Conservation (phyloP, 225 moss, liverwort and hornwort species). For the Ulota crispa region DNA sequence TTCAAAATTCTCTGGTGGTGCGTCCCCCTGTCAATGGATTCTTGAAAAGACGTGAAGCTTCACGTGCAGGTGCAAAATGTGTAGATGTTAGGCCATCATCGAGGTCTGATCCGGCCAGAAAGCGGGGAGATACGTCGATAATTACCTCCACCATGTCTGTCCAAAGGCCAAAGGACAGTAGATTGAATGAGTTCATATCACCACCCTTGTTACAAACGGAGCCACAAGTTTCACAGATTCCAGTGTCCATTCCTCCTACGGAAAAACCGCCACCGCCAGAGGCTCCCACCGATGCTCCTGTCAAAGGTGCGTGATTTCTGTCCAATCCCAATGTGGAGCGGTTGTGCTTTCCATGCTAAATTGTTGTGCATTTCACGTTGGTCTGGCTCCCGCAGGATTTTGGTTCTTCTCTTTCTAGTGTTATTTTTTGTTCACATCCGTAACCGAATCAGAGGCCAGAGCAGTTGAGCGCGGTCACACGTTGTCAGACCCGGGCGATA, state of each 20-base stretch:
- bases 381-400: neutral
- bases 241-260: neutral
- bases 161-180: constrained; percentile 30
- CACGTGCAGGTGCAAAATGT: constrained; percentile 31
- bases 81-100: constrained; percentile 16
- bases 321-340: neutral
- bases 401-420: neutral
- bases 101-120: constrained; percentile 22
- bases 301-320: constrained; percentile 41
- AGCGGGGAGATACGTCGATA: constrained; percentile 32
- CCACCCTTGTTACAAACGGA: constrained; percentile 16
- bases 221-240: constrained; percentile 20
- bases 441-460: neutral
- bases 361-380: neutral
- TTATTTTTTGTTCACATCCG: neutral
- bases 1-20: constrained; percentile 42
- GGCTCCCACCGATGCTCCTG: constrained; percentile 21
- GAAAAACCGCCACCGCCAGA: constrained; percentile 17
- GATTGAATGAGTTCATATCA: constrained; percentile 27
- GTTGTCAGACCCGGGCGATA: neutral
- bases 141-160: constrained; percentile 39
- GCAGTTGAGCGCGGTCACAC: neutral
- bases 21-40: constrained; percentile 25
- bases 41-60: constrained; percentile 30
- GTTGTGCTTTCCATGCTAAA: neutral